These are phyloP conservation scores for Gastrolobium bilobum DNA, from an alignment of 306 rosid species.

Conservation along the genomic window DNA sequence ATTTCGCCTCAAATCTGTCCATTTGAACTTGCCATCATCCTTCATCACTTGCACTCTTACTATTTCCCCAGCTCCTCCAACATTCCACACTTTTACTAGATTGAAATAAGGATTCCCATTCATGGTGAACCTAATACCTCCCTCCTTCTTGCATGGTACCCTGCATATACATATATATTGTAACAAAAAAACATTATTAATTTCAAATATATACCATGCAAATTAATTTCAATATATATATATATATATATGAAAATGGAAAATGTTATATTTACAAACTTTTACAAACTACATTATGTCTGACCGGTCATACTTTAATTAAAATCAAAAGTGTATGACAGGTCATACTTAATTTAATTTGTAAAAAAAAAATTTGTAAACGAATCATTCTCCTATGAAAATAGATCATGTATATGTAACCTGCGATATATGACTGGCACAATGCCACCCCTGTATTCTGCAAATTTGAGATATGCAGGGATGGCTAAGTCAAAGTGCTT, in stretches of 20 bases:
- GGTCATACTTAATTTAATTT: too few species aligned
- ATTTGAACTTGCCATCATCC: too few species aligned
- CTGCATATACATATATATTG: constrained; percentile 28
- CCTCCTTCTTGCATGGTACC: constrained; percentile 67
- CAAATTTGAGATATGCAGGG: constrained; percentile 69
- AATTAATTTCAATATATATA: neutral
- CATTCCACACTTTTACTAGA: constrained; percentile 70
- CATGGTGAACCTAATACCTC: constrained; percentile 78
- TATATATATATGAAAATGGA: too few species aligned
- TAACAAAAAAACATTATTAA: neutral
- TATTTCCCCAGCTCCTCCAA: constrained; percentile 68
- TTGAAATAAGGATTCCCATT: constrained; percentile 81
- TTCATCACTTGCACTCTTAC: constrained; percentile 68
- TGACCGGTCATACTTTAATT: too few species aligned
- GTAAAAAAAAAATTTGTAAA: too few species aligned
- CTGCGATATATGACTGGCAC: constrained; percentile 80
- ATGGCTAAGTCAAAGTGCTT: constrained; percentile 81
- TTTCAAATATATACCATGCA: neutral
- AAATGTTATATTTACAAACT: too few species aligned
- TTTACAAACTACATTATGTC: too few species aligned
- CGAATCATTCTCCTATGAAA: too few species aligned
- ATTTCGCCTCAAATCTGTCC: too few species aligned
- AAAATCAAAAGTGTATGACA: too few species aligned
- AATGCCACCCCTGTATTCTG: constrained; percentile 64
- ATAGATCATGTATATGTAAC: neutral